Base-by-base conservation (phyloP, 192 early-diverging fungal genomes). In the Dispira simplex region DNA sequence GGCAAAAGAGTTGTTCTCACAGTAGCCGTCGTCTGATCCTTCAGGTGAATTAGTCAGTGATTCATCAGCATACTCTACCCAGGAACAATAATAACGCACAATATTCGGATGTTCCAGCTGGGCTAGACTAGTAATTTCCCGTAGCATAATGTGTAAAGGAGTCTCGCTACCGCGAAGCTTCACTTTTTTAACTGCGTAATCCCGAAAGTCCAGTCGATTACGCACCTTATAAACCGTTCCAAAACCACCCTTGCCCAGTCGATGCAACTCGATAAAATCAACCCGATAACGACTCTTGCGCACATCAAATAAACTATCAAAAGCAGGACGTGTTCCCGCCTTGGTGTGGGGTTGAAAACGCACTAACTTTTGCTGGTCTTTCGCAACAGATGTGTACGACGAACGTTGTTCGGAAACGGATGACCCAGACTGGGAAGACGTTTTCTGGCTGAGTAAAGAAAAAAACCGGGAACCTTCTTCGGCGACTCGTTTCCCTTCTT, bases 181-280 rank as follows among this genome's bases (percentile, higher is more conserved):
- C 18, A 97, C 80, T 62, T 87, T 83, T 70, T 98, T 98, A 46
- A 98, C 76, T 4, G 96, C 96, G 73, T 98, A 98, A 25, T 88
- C 79, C 10, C 86, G 83, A 3, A 83, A 88, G 69, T 98, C 96
- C 48, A 98, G 70, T 68, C 84, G 84, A 71, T 98, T 93, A 43
- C 83, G 71, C n/a, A 83, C 90, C 55, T 85, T 75, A 64, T 71
- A 87, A 2, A 95, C 96, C 43, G 76, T 80, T 11, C 94, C 96
- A 75, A 96, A 98, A 3, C 93, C 96, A 48, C 96, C 96, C 59
- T 83, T 80, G 10, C 96, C 96, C 16, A 98, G 78, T 25, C 80
- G 73, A 13, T 75, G 68, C 13, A 95, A 64, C 71, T 96, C 87
- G 12, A 77, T 66, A 79, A 94, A 94, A 68, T 97, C 92, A 64